These are phyloP conservation scores for Clavispora phyllophila DNA, from an alignment of 805 yeast species.

Conservation along the genomic window DNA sequence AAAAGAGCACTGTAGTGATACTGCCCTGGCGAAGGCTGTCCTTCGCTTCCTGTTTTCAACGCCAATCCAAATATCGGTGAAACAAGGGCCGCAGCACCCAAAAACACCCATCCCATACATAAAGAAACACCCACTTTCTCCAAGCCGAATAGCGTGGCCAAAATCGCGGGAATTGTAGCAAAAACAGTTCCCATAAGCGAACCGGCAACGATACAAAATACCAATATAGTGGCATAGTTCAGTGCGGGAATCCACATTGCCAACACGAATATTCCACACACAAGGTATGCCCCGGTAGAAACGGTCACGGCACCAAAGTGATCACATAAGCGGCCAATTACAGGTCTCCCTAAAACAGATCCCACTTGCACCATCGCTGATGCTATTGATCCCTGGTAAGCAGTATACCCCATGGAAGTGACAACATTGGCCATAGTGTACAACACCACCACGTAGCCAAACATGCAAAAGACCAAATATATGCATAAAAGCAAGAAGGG, in stretches of 20 bases:
- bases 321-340: slow-evolving; percentile 49
- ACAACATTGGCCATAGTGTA: slow-evolving; percentile 59
- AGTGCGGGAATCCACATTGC: slow-evolving; percentile 41
- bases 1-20: slow-evolving; percentile 53
- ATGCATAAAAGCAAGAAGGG: slow-evolving; percentile 40
- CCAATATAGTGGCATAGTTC: slow-evolving; percentile 51
- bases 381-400: slow-evolving; percentile 51
- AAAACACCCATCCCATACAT: slow-evolving; percentile 49
- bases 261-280: slow-evolving; percentile 25
- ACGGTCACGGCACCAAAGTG: slow-evolving; percentile 48
- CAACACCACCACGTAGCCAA: slow-evolving; percentile 58
- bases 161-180: slow-evolving; percentile 49
- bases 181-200: slow-evolving; percentile 57
- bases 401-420: slow-evolving; percentile 51
- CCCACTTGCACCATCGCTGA: slow-evolving; percentile 60
- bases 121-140: slow-evolving; percentile 44
- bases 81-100: slow-evolving; percentile 47
- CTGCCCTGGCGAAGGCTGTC: slow-evolving; percentile 36
- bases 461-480: slow-evolving; percentile 44
- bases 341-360: slow-evolving; percentile 51
- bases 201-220: slow-evolving; percentile 50
- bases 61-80: slow-evolving; percentile 60
- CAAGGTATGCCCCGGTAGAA: slow-evolving; percentile 19
- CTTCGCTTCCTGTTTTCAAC: slow-evolving; percentile 30
- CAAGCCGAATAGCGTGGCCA: slow-evolving; percentile 51